Conservation (phyloP, 257 asterid species). For the Jacaranda mimosifolia region DNA sequence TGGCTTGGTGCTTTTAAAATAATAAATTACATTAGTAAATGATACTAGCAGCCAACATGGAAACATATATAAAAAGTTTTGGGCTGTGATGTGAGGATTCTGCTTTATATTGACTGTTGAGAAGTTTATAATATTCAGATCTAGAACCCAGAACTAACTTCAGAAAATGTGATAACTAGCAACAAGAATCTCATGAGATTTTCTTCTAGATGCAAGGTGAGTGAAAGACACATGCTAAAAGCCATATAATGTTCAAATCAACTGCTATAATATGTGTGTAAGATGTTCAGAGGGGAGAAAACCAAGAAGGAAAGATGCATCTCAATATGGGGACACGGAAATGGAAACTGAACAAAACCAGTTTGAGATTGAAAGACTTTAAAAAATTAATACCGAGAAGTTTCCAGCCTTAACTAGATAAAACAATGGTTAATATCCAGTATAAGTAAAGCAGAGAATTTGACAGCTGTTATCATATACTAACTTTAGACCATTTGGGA, state of each 20-base stretch:
- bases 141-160: no score
- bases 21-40: background rate
- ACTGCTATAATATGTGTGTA: no score
- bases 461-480: conserved; percentile 37
- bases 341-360: background rate
- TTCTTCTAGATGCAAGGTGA: no score
- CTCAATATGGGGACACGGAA: background rate
- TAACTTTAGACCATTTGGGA: conserved; percentile 94
- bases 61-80: background rate
- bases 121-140: no score
- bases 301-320: background rate
- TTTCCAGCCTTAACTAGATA: conserved; percentile 5
- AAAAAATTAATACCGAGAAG: background rate
- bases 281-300: conserved; percentile 2
- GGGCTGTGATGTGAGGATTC: no score
- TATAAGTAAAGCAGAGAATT: background rate
- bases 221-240: no score
- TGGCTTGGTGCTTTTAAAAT: background rate
- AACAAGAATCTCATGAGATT: no score
- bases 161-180: no score
- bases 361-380: background rate
- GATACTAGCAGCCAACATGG: background rate
- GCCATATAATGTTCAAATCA: no score
- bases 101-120: no score
- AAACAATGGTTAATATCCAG: background rate